Evolutionary conservation across 441 rosid species (phyloP).

Genomic region (Erysimum pusillum): DNA sequence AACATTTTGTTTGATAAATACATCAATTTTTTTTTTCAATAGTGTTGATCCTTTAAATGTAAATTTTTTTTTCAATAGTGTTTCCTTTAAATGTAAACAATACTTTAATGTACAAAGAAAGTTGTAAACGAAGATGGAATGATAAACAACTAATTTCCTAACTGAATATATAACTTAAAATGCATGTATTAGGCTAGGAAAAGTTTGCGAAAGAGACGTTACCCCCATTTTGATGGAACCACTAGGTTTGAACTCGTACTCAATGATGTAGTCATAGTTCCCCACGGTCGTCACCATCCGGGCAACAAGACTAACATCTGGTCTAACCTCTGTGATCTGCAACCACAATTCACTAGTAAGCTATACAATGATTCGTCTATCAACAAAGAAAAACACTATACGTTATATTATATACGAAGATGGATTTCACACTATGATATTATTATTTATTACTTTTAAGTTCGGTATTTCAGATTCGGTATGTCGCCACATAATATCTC

Average conservation of each 20-base stretch:
- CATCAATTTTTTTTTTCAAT: no score
- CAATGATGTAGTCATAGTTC: constrained; percentile 69
- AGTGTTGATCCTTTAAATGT: no score
- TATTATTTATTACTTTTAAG: constrained; percentile 34
- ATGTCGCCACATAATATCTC: constrained; percentile 78
- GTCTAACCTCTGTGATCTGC: constrained; percentile 67
- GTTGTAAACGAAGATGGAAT: no score
- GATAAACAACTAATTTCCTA: no score
- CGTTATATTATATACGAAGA: no score
- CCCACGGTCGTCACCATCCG: constrained; percentile 62
- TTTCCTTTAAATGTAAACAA: no score
- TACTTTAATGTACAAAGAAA: no score
- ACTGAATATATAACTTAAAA: no score
- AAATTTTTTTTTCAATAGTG: no score
- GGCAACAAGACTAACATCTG: constrained; percentile 63
- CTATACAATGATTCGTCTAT: no score
- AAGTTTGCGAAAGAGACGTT: constrained; percentile 8
- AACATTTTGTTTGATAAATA: no score
- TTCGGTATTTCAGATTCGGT: constrained; percentile 56
- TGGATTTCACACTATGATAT: not conserved
- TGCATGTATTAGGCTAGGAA: not conserved
- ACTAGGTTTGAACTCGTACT: constrained; percentile 78
- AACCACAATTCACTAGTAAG: not conserved
- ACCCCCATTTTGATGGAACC: constrained; percentile 69
- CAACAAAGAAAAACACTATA: no score